Conservation (phyloP, 2,329 filamentous ascomycete genomes). For the Fonsecaea multimorphosa region DNA sequence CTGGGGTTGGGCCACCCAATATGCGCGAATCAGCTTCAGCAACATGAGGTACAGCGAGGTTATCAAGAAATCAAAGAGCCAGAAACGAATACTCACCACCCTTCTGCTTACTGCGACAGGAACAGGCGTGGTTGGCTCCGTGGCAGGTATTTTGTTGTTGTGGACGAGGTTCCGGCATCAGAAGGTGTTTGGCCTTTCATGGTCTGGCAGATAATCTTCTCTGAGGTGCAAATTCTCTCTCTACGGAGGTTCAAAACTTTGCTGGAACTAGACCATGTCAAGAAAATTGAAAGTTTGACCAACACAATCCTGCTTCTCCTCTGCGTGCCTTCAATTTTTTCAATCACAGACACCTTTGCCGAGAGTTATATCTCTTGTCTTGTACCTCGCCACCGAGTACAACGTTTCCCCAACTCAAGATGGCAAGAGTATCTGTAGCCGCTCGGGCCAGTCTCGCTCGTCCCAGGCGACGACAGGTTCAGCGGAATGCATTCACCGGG, state of each 20-base stretch:
- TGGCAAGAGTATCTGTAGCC: not conserved
- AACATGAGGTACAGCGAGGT: slow-evolving; percentile 91
- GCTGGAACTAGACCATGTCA: not conserved
- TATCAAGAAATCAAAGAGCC: slow-evolving; percentile 69
- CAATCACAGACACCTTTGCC: not conserved
- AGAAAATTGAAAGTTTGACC: not conserved
- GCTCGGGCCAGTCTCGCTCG: not conserved
- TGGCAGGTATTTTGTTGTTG: slow-evolving; percentile 21
- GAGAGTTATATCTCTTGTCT: not conserved
- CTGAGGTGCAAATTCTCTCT: not conserved
- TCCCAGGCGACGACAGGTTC: not conserved
- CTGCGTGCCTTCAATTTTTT: not conserved
- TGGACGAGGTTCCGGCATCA: slow-evolving; percentile 7
- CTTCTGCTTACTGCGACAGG: slow-evolving; percentile 15
- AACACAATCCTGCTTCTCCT: not conserved
- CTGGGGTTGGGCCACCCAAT: slow-evolving; percentile 90
- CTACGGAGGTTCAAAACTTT: not conserved
- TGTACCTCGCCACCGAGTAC: not conserved
- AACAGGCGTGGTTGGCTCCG: slow-evolving; percentile 16
- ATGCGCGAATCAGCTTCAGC: slow-evolving; percentile 88
- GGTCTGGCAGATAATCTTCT: slow-evolving; percentile 15
- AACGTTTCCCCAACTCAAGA: not conserved
- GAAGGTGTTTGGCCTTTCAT: slow-evolving; percentile 13
- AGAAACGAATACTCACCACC: slow-evolving; percentile 64
- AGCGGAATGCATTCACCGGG: not conserved